A percentile compares a stretch with the other conserved stretches of the same genome.
Conservation (phyloP, 345 rosid genomes). For the Capsella bursapastoris region DNA sequence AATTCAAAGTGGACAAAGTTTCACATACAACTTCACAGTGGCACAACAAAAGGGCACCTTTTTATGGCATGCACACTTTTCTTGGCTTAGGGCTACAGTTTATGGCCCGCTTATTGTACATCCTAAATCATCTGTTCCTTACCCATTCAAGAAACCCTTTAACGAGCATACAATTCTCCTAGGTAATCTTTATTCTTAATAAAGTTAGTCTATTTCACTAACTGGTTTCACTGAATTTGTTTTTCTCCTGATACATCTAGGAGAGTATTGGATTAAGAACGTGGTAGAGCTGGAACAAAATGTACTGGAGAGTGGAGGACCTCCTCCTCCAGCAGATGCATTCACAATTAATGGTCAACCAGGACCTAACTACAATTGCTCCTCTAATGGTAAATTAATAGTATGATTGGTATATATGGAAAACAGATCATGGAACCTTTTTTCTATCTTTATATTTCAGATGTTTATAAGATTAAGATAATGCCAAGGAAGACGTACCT, state of each 20-base stretch:
- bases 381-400: slow-evolving; percentile 55
- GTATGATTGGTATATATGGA: neutral
- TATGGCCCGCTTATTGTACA: slow-evolving; percentile 75
- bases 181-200: slow-evolving; percentile 46
- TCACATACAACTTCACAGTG: slow-evolving; percentile 75
- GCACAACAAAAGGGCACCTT: slow-evolving; percentile 76
- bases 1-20: slow-evolving; percentile 70
- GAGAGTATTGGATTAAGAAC: slow-evolving; percentile 84
- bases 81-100: slow-evolving; percentile 85
- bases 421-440: neutral
- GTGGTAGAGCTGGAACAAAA: slow-evolving; percentile 62
- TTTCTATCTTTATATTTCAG: slow-evolving; percentile 47
- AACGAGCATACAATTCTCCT: slow-evolving; percentile 69
- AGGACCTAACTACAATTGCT: slow-evolving; percentile 86
- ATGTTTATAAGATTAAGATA: slow-evolving; percentile 63
- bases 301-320: slow-evolving; percentile 68
- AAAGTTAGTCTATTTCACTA: neutral
- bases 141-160: slow-evolving; percentile 69
- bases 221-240: slow-evolving; percentile 13
- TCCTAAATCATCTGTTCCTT: slow-evolving; percentile 70
- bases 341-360: slow-evolving; percentile 86
- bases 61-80: slow-evolving; percentile 88
- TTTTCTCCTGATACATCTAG: slow-evolving; percentile 41
- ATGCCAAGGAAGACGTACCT: slow-evolving; percentile 75
- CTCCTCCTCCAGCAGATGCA: slow-evolving; percentile 75